Evolutionary conservation across 2,329 filamentous ascomycete species (phyloP).

Genomic region (Alternaria arborescens): DNA sequence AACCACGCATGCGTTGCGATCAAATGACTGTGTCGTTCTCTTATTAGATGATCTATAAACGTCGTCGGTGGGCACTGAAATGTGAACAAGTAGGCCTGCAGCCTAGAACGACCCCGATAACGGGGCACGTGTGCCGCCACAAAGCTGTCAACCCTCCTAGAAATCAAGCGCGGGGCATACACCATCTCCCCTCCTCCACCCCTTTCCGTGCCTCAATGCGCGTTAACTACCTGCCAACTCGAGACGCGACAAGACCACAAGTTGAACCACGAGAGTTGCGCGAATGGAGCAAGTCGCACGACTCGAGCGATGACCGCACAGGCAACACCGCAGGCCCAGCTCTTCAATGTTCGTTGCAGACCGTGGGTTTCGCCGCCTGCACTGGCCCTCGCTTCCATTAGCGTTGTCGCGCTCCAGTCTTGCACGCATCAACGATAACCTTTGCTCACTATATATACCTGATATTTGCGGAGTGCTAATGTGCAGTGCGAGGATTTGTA

Average conservation of each 20-base stretch:
- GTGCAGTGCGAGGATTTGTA: slow-evolving; percentile 75
- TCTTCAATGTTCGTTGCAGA: slow-evolving; percentile 4
- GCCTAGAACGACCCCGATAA: background rate
- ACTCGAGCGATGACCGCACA: slow-evolving; percentile 7
- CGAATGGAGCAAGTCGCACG: background rate
- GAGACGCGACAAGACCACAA: background rate
- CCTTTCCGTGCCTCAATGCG: background rate
- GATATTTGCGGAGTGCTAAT: slow-evolving; percentile 17
- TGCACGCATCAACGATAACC: background rate
- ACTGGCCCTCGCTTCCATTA: background rate
- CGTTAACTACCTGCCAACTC: background rate
- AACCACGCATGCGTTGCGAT: background rate
- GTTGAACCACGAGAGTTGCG: background rate
- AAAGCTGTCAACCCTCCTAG: background rate
- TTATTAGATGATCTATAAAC: background rate
- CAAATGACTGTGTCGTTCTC: background rate
- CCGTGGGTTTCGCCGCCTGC: background rate
- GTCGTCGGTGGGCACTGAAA: background rate
- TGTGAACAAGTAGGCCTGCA: background rate
- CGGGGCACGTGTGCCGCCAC: slow-evolving; percentile 17
- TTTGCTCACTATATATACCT: background rate
- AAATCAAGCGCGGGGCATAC: background rate
- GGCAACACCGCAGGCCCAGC: slow-evolving; percentile 17
- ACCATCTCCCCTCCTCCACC: slow-evolving; percentile 2
- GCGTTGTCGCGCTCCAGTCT: background rate